Evolutionary conservation across 108 stramenopile genomes (phyloP).

Genomic region (Thalassiosira profunda): DNA sequence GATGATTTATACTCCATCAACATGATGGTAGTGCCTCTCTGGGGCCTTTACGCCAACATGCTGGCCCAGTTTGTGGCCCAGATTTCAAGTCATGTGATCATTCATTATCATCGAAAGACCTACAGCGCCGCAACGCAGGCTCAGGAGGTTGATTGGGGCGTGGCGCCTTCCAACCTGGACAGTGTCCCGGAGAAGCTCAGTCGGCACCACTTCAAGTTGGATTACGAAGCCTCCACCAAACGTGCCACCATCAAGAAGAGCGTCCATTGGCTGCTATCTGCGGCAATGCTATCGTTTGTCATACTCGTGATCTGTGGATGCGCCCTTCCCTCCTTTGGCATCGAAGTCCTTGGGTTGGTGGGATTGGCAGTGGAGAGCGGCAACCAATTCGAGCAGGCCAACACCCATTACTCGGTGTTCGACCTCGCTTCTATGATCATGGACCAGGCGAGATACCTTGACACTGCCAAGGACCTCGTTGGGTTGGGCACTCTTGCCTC

Average conservation of each 20-base stretch:
- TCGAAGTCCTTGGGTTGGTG: slow-evolving; percentile 73
- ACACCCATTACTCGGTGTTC: slow-evolving; percentile 60
- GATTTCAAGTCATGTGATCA: slow-evolving; percentile 79
- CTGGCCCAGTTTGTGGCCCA: slow-evolving; percentile 81
- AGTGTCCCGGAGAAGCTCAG: slow-evolving; percentile 1
- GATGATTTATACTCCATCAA: slow-evolving; percentile 71
- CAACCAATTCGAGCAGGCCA: slow-evolving; percentile 69
- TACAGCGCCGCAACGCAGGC: slow-evolving; percentile 7
- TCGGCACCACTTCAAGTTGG: slow-evolving; percentile 39
- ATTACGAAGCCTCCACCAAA: slow-evolving; percentile 46
- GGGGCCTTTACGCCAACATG: slow-evolving; percentile 89
- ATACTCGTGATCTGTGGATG: slow-evolving; percentile 66
- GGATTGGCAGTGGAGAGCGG: slow-evolving; percentile 81
- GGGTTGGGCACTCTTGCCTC: slow-evolving; percentile 69
- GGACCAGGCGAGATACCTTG: slow-evolving; percentile 71
- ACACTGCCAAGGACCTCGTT: slow-evolving; percentile 49
- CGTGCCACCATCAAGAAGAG: slow-evolving; percentile 27
- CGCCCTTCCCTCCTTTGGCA: slow-evolving; percentile 55
- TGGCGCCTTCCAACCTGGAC: neutral
- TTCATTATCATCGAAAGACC: slow-evolving; percentile 79
- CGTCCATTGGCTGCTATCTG: slow-evolving; percentile 48
- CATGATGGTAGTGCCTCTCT: slow-evolving; percentile 75
- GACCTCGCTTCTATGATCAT: slow-evolving; percentile 62
- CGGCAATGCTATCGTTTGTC: slow-evolving; percentile 21
- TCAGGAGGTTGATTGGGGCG: slow-evolving; percentile 24